Conservation (phyloP, 257 asterid genomes). For the Apocynum venetum region DNA sequence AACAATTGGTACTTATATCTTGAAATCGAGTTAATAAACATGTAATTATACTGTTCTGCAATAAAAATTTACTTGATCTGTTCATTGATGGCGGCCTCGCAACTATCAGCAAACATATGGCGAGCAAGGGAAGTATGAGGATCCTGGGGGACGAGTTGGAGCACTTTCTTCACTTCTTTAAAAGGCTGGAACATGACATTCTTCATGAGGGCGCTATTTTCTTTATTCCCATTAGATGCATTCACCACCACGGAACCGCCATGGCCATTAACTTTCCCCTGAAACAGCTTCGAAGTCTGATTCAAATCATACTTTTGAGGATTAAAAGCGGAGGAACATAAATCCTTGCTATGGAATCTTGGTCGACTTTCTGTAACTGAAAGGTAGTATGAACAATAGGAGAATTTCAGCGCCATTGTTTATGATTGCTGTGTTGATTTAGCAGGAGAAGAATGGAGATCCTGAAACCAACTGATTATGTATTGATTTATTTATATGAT, state of each 20-base stretch:
- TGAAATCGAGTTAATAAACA: too few species aligned
- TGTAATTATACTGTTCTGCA: too few species aligned
- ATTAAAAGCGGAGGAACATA: not conserved
- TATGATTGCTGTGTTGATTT: too few species aligned
- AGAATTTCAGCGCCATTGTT: too few species aligned
- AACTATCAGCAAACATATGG: conserved; percentile 25
- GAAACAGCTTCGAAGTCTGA: not conserved
- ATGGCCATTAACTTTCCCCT: not conserved
- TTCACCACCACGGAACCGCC: not conserved
- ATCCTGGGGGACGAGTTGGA: conserved; percentile 36
- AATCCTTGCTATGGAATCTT: not conserved
- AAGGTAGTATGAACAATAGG: too few species aligned
- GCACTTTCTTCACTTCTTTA: conserved; percentile 42
- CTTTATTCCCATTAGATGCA: conserved; percentile 14
- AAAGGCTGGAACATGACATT: conserved; percentile 21
- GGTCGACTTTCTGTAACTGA: too few species aligned
- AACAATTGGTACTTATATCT: too few species aligned
- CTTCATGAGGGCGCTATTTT: not conserved
- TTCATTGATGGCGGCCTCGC: conserved; percentile 15
- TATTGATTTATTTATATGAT: too few species aligned
- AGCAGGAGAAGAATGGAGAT: too few species aligned
- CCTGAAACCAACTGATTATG: too few species aligned
- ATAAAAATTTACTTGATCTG: conserved; percentile 7
- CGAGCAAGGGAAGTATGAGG: conserved; percentile 53
- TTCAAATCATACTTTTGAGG: not conserved